Conservation (phyloP, 2,329 filamentous ascomycete species). For the Colletotrichum tanaceti region DNA sequence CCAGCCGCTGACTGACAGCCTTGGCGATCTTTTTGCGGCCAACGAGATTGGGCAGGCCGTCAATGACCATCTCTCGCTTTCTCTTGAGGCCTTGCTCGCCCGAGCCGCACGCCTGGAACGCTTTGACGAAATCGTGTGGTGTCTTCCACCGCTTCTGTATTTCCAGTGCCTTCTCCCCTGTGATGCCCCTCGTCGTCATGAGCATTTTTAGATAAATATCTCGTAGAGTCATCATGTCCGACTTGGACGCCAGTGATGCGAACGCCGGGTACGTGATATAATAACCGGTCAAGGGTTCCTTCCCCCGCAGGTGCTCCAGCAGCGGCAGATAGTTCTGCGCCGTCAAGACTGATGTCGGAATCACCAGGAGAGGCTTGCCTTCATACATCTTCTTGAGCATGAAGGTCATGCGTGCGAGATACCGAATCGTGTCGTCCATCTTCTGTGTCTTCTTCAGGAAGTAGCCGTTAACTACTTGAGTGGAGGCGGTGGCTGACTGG, state of each 20-base stretch:
- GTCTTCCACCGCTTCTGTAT: constrained; percentile 85
- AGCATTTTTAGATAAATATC: constrained; percentile 87
- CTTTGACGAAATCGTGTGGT: constrained; percentile 76
- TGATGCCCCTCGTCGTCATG: constrained; percentile 81
- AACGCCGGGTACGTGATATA: constrained; percentile 79
- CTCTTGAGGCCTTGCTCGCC: constrained; percentile 64
- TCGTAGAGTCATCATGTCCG: constrained; percentile 76
- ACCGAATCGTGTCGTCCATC: constrained; percentile 82
- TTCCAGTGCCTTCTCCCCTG: constrained; percentile 81
- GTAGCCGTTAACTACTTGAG: constrained; percentile 82
- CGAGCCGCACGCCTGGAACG: constrained; percentile 67
- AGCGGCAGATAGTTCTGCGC: constrained; percentile 74
- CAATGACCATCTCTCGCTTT: constrained; percentile 70
- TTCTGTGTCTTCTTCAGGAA: constrained; percentile 81
- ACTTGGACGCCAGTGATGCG: constrained; percentile 78
- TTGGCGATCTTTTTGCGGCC: constrained; percentile 77
- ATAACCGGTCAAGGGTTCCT: constrained; percentile 62
- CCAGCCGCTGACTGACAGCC: constrained; percentile 74
- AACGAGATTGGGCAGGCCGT: constrained; percentile 67
- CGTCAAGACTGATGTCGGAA: constrained; percentile 74
- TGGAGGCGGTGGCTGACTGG: constrained; percentile 78
- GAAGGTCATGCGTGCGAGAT: constrained; percentile 77
- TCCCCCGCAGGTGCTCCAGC: constrained; percentile 67
- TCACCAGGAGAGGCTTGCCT: constrained; percentile 66
- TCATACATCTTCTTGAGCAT: constrained; percentile 76